A percentile compares a stretch with the other conserved stretches of the same genome.
Conservation (phyloP, 495 filamentous ascomycete species). For the Aeminium ludgeri region DNA sequence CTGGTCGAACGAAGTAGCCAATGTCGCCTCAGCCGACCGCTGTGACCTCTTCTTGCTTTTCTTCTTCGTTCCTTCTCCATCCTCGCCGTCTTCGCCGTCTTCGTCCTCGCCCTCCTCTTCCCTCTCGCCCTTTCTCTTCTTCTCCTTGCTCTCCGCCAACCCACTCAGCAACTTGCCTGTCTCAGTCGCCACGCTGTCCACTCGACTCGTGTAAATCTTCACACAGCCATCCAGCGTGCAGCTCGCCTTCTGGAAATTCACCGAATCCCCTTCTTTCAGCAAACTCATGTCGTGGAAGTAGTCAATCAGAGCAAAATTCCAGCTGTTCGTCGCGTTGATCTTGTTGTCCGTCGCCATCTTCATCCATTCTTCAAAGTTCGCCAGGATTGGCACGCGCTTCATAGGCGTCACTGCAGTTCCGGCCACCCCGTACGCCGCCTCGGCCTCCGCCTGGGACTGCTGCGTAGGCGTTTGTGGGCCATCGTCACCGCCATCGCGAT, state of each 20-base stretch:
- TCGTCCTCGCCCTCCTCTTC: constrained; percentile 44
- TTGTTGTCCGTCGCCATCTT: constrained; percentile 99
- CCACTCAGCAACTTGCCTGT: constrained; percentile 92
- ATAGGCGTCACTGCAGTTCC: constrained; percentile 72
- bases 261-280: constrained; percentile 85
- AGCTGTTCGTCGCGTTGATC: constrained; percentile 97
- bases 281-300: constrained; percentile 99
- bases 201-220: constrained; percentile 97
- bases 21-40: constrained; percentile 79
- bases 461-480: constrained; percentile 52
- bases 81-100: constrained; percentile 54
- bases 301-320: constrained; percentile 98
- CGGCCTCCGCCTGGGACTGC: constrained; percentile 40
- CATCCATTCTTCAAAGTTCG: constrained; percentile 99
- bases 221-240: constrained; percentile 97
- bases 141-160: constrained; percentile 75
- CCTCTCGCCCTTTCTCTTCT: constrained; percentile 44
- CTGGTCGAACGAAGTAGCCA: constrained; percentile 72
- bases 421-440: constrained; percentile 30
- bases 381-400: constrained; percentile 87
- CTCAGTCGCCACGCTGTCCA: constrained; percentile 95
- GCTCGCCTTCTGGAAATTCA: constrained; percentile 97
- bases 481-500: constrained; percentile 28
- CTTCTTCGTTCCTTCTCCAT: constrained; percentile 61
- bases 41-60: constrained; percentile 55